Base-by-base conservation (phyloP, 768 basidiomycete species). In the Podaxis sp. region DNA sequence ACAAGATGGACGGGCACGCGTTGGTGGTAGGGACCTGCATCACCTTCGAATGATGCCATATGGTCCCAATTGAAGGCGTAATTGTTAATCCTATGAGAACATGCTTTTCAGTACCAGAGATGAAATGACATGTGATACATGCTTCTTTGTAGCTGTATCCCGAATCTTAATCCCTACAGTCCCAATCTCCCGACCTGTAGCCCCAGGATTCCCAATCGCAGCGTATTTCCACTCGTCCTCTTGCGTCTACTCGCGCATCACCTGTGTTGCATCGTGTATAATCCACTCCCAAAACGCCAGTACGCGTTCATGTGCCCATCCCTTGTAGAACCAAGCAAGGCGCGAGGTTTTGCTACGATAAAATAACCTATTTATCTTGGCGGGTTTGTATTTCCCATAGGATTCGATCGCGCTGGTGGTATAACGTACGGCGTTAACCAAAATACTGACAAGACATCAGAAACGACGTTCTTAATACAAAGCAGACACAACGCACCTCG, bases 231-330 rank as follows among this genome's bases (percentile, higher is more conserved):
- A 94, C 76, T 93, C 58, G 37, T 59, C 52, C 19, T 51, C 41
- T 50, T 52, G 58, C 96, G 98, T 99, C 76, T 96, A 93, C 63
- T 96, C 94, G 75, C 92, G 94, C 96, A n/a, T n/a, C n/a, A n/a
- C n/a, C n/a, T n/a, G n/a, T n/a, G n/a, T n/a, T n/a, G 96, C 94
- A 70, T 96, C 95, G 66, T 89, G 85, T 73, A 94, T 90, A 67
- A 94, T 98, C 74, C 98, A 85, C 69, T 97, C 88, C 33, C 2
- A 99, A 78, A 83, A 98, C 98, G 27, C 27, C 27, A 27, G 27
- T 5, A 27, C 5, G 3, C 27, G 24, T 27, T 27, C 5, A 5
- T 5, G 27, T 27, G 3, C 27, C 5, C 55, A 96, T 94, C 52
- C 96, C 96, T 57, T 85, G 88, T 22, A 95, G 64, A 96, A 77